Base-by-base conservation (phyloP, 768 basidiomycete genomes). In the Lepiota brunneoincarnata region DNA sequence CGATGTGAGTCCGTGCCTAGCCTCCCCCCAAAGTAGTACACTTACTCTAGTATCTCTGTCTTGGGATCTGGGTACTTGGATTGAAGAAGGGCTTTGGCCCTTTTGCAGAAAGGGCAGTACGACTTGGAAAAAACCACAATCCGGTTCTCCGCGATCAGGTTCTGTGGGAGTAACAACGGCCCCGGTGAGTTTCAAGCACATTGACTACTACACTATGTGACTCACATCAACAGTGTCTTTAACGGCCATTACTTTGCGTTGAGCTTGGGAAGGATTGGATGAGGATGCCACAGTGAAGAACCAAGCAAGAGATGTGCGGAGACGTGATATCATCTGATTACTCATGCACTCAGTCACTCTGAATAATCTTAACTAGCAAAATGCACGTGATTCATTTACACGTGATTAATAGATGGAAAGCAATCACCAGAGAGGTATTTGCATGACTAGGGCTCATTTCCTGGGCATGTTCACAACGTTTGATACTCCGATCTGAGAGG, bases 61-160 rank as follows among this genome's bases (percentile, higher is more conserved):
- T 64, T 51, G 21, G 74, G 72, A 2, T 70, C 59, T 1, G 75
- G 69, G 58, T 70, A 82, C 2, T 78, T 57, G 0, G 34, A 43
- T 4, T 54, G 53, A 54, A 86, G 77, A 20, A 83, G 68, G 0
- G 45, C 31, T 63, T 87, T 86, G 21, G 82, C 76, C 3, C 56
- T 61, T 44, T 52, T 68, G 72, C 81, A 82, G 64, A 72, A 82
- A 4, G 78, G 77, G 65, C 85, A 87, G 38, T 61, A 75, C 5
- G 72, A 64, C 70, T 87, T 88, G 36, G 84, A 83, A 63, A 86
- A 86, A 42, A 86, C 76, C 40, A 73, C 71, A 40, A 86, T 72
- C 58, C 76, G 78, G 74, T 83, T 73, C 14, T 72, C 65, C 3
- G 63, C 55, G 57, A 87, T 82, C 21, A 74, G 66, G 37, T 60